These are phyloP conservation scores for Pleurotus eryngii DNA, from an alignment of 768 basidiomycete species.

Conservation along the genomic window DNA sequence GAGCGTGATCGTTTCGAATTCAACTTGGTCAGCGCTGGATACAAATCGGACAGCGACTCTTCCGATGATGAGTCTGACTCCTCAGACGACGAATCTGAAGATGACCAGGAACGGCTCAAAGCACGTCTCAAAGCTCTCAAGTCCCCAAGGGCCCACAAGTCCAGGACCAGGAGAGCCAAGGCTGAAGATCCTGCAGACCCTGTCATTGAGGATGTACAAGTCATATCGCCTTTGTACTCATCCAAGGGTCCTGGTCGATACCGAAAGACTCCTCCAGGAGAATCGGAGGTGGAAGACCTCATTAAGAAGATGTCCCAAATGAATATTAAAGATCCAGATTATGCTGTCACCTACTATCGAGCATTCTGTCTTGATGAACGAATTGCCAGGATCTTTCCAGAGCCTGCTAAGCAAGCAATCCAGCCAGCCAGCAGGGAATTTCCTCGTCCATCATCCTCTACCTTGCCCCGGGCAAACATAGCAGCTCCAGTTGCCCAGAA, in stretches of 20 bases:
- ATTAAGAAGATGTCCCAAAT: conserved; percentile 4
- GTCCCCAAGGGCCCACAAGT: neutral
- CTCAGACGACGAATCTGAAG: neutral
- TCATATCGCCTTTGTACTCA: no score
- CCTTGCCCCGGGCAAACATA: neutral
- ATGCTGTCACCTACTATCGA: neutral
- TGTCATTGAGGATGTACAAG: conserved; percentile 3
- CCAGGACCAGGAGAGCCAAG: neutral
- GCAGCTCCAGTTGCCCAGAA: neutral
- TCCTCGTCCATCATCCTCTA: neutral
- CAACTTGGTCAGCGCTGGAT: neutral
- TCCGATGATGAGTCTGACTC: neutral
- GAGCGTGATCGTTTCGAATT: conserved; percentile 5
- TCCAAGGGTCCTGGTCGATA: no score
- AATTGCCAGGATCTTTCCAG: neutral
- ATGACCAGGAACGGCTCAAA: no score
- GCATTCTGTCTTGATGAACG: conserved; percentile 1
- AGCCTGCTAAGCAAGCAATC: neutral
- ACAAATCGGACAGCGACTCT: conserved; percentile 6
- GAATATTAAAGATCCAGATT: conserved; percentile 6
- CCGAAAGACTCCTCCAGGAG: no score
- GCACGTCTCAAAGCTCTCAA: neutral
- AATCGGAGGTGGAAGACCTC: conserved; percentile 7
- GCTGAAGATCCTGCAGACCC: neutral
- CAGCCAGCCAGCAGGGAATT: neutral